Percentiles rank a stretch among this genome's conserved stretches.
These are phyloP conservation scores for Exsudoporus frostii DNA, from an alignment of 768 basidiomycete species.

Conservation along the genomic window DNA sequence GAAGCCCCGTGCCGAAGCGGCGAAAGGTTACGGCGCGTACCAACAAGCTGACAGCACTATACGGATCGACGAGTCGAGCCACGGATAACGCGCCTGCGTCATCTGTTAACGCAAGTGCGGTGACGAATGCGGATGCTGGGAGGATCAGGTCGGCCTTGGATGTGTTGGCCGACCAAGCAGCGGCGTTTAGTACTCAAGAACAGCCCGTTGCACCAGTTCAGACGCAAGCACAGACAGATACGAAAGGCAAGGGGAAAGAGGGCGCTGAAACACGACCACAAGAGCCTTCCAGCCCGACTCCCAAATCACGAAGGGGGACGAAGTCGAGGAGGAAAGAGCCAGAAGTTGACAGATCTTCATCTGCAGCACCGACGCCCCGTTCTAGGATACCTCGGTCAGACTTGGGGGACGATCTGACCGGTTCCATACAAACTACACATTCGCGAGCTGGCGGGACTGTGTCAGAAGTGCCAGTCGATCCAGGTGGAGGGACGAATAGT, in stretches of 20 bases:
- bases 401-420: background rate
- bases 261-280: slow-evolving; percentile 2
- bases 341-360: slow-evolving; percentile 2
- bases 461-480: slow-evolving; percentile 19
- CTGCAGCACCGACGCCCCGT: slow-evolving; percentile 6
- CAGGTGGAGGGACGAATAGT: slow-evolving; percentile 15
- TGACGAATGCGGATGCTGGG: slow-evolving; percentile 5
- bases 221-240: background rate
- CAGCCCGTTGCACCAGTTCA: slow-evolving; percentile 8
- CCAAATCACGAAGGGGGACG: slow-evolving; percentile 9
- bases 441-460: background rate
- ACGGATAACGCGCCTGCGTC: background rate
- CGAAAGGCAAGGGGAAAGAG: slow-evolving; percentile 24
- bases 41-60: slow-evolving; percentile 9
- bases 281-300: background rate
- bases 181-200: slow-evolving; percentile 44
- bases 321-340: slow-evolving; percentile 7
- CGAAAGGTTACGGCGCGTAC: slow-evolving; percentile 23
- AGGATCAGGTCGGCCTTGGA: slow-evolving; percentile 57
- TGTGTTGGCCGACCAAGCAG: slow-evolving; percentile 73
- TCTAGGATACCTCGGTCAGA: slow-evolving; percentile 19
- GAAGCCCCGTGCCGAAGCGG: slow-evolving; percentile 41
- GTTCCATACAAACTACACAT: background rate
- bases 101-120: background rate
- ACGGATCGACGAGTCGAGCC: slow-evolving; percentile 1